Base-by-base conservation (phyloP, 2,329 filamentous ascomycete species). In the Colletotrichum paranaense region DNA sequence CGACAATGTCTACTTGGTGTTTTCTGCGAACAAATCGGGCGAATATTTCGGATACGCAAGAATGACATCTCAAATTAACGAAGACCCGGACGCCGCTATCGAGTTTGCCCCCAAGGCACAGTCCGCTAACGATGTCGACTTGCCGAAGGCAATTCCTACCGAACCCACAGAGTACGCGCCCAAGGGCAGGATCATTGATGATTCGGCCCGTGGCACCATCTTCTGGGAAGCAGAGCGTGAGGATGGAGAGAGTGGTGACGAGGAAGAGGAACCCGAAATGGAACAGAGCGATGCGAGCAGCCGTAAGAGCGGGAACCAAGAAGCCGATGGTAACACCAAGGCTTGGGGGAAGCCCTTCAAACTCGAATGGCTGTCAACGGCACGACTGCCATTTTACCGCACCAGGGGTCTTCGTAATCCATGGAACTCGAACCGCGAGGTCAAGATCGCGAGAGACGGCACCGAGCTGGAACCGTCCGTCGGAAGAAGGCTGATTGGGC, bases 1-100 rank as follows among this genome's bases (percentile, higher is more conserved):
- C 16, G 94, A 97, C 66, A 94, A 93, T 78, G 95, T 98, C 1
- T 98, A 95, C 79, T 87, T 98, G 35, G 91, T 98, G 16, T 98
- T 98, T 81, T 98, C 96, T 1, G 96, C 96, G 14, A 98, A 98
- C 82, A 98, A 98, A 79, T 98, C 96, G 0, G 96, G 96, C 14
- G 96, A 98, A 82, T 98, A 98, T 80, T 98, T 97, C 83, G 96
- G 96, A 24, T 98, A 97, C 79, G 96, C 95, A 24, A 91, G 93
- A 49, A 98, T 98, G 96, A 86, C 88, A 11, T 98, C 96, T 26
- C 86, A 91, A 4, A 97, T 98, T 78, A 92, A 93, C 77, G 90
- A 95, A 67, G 93, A 97, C 76, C 91, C 92, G 12, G 88, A 88
- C 0, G 90, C 92, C 1, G 90, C 91, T 0, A 90, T 94, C 62